Conservation (phyloP, 495 filamentous ascomycete genomes). For the Parmelia sp. region DNA sequence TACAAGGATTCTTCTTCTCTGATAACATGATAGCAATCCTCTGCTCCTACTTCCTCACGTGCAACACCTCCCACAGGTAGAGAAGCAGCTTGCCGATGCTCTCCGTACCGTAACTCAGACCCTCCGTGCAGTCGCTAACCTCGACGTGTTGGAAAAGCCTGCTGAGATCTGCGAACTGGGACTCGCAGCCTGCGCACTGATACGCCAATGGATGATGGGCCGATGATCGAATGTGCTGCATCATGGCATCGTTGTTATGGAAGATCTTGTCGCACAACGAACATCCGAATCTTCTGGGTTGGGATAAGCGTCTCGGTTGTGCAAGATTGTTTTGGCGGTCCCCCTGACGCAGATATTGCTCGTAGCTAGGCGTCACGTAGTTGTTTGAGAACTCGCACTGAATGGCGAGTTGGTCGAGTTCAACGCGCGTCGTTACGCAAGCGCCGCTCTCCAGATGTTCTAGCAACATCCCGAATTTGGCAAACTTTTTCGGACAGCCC, state of each 20-base stretch:
- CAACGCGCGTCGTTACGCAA: constrained; percentile 11
- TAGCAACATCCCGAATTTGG: constrained; percentile 21
- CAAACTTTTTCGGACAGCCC: constrained; percentile 22
- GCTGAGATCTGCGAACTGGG: background rate
- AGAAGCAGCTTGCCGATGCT: background rate
- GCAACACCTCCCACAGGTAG: background rate
- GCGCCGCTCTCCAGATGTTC: constrained; percentile 24
- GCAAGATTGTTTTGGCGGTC: background rate
- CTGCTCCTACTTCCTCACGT: no score
- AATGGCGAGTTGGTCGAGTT: background rate
- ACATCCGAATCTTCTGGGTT: background rate
- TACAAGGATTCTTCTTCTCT: no score
- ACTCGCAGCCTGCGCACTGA: background rate
- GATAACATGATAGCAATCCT: no score
- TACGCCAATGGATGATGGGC: background rate
- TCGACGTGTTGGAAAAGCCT: background rate
- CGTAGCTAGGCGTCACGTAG: background rate
- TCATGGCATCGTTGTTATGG: background rate
- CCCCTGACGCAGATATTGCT: background rate
- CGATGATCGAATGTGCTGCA: background rate
- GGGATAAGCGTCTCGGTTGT: background rate
- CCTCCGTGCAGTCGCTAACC: background rate
- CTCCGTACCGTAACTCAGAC: constrained; percentile 3
- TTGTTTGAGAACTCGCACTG: background rate
- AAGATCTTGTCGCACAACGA: background rate